phyloP scores from a whole-genome alignment of 768 basidiomycete species.

The Coprinopsis sp. region DNA sequence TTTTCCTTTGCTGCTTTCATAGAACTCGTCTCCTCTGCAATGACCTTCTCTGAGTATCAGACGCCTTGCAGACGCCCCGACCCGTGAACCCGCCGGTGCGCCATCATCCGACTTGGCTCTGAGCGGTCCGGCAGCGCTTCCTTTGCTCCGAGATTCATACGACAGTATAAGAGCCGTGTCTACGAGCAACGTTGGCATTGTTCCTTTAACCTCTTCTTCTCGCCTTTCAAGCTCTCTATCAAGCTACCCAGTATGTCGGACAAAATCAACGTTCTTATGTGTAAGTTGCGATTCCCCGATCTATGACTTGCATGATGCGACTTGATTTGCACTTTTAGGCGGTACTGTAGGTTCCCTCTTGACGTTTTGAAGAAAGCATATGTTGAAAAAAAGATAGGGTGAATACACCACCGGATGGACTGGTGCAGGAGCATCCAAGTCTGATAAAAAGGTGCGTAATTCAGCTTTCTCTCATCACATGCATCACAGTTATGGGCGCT shows the following conservation, averaged over 20 bases:
- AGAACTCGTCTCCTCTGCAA: not conserved
- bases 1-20: constrained; percentile 3
- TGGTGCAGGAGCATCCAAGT: constrained; percentile 84
- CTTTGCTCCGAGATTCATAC: constrained; percentile 5
- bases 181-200: not conserved
- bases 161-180: not conserved
- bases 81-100: not conserved
- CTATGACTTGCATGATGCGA: not conserved
- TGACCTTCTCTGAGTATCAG: too few relatives aligned
- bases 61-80: too few relatives aligned
- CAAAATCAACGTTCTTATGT: constrained; percentile 76
- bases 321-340: constrained; percentile 21
- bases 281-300: constrained; percentile 34
- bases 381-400: constrained; percentile 36
- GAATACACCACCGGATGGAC: constrained; percentile 98
- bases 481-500: not conserved
- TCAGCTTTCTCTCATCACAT: not conserved
- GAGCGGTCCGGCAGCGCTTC: not conserved
- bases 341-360: constrained; percentile 29
- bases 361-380: not conserved
- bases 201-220: too few relatives aligned
- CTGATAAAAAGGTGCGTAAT: constrained; percentile 78
- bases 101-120: not conserved
- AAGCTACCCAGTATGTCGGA: too few relatives aligned
- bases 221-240: too few relatives aligned